Conservation (phyloP, 2,329 filamentous ascomycete genomes). For the Aspergillus costaricaensis region DNA sequence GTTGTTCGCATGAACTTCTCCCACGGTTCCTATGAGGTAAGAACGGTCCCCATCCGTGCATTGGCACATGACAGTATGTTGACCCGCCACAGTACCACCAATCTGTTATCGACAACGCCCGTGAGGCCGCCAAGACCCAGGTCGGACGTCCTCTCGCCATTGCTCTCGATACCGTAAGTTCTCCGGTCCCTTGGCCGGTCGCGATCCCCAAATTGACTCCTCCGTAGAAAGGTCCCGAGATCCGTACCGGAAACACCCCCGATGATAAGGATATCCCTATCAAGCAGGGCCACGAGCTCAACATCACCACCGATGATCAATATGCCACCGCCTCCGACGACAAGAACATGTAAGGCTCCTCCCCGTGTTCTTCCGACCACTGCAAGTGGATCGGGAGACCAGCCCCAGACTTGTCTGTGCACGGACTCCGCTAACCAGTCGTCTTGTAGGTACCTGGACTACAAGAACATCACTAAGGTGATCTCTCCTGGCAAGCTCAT, state of each 20-base stretch:
- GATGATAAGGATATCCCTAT: conserved; percentile 78
- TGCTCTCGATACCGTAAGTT: conserved; percentile 77
- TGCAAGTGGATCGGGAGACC: not conserved
- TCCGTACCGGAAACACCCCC: conserved; percentile 76
- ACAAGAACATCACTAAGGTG: conserved; percentile 99
- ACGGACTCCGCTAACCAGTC: conserved; percentile 18
- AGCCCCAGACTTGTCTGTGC: not conserved
- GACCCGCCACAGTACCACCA: conserved; percentile 73
- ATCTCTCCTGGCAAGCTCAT: conserved; percentile 88
- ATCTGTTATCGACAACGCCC: conserved; percentile 95
- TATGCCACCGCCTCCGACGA: conserved; percentile 83
- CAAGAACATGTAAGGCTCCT: conserved; percentile 78
- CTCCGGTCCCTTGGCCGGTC: conserved; percentile 22
- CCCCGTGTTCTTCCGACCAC: not conserved
- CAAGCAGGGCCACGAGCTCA: conserved; percentile 77
- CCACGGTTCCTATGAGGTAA: conserved; percentile 79
- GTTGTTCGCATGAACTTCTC: conserved; percentile 99
- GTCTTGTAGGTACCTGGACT: conserved; percentile 80
- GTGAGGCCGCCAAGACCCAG: conserved; percentile 76
- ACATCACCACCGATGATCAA: conserved; percentile 94
- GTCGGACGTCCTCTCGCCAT: conserved; percentile 88
- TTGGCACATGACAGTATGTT: not conserved
- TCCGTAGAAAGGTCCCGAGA: conserved; percentile 74
- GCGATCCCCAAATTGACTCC: conserved; percentile 15
- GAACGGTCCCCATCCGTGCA: conserved; percentile 8